Conservation (phyloP, 208 protist genomes). For the Endotrypanum monterogeii region DNA sequence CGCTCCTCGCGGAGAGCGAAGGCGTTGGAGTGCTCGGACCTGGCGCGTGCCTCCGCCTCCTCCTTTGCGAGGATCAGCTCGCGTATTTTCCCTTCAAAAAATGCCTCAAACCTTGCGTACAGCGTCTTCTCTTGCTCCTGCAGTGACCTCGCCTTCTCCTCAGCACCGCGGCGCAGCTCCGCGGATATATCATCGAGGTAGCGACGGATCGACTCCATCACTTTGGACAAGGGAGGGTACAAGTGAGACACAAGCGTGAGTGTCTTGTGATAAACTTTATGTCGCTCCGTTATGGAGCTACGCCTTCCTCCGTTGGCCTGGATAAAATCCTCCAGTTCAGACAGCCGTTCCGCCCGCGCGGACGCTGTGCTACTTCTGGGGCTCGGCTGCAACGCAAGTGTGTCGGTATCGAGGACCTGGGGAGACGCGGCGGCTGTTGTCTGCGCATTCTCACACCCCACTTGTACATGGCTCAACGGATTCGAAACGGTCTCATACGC, state of each 20-base stretch:
- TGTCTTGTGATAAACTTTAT: conserved; percentile 32
- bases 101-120: conserved; percentile 52
- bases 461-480: not conserved
- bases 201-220: conserved; percentile 29
- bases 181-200: conserved; percentile 44
- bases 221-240: conserved; percentile 38
- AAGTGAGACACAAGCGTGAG: conserved; percentile 40
- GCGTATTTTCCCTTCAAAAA: conserved; percentile 71
- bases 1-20: conserved; percentile 54
- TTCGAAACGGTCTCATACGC: not conserved
- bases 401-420: not conserved
- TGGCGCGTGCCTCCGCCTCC: conserved; percentile 29
- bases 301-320: conserved; percentile 34
- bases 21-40: conserved; percentile 45
- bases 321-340: conserved; percentile 42
- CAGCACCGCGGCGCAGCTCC: not conserved
- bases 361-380: not conserved
- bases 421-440: not conserved
- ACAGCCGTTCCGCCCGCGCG: conserved; percentile 21
- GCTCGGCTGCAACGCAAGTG: no score
- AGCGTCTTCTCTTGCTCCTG: conserved; percentile 39
- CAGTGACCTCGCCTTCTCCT: conserved; percentile 37
- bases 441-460: not conserved
- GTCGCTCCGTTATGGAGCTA: conserved; percentile 35
- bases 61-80: conserved; percentile 54